Evolutionary conservation across 106 monocot species (phyloP), one percentile per base, ranked within the genome.

Genomic region (Vanilla planifolia): DNA sequence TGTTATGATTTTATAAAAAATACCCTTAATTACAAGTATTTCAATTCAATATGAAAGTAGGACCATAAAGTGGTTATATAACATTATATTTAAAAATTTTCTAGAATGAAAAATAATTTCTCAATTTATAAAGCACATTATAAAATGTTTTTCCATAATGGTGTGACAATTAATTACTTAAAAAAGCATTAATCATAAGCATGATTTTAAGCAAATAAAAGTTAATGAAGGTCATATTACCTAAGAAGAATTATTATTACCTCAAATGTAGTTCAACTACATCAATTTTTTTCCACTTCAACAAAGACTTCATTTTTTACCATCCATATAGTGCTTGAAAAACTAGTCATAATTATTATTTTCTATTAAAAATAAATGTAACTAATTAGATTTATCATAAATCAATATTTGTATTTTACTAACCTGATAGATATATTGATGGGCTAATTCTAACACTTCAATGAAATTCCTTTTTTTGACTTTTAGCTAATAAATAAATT

Each of bases 311-410:
- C 84, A 62, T 80, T 87, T 48, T 67, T 70, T 22, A 59, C 71
- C 43, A 87, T 72, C 96, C 91, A 98, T 25, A 91, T 86, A 52
- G 76, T 70, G 75, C 96, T 98, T 62, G 96, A 85, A 84, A 91
- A 98, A 62, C 96, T 98, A 39, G 61, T 61, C 35, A 73, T 4
- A 25, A 63, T 26, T 46, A 17, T 23, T 51, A 27, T 13, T 51
- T 27, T 9, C 26, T 50, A 42, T 6, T 20, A 16, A 1, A 19
- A 36, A 34, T 59, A 44, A 26, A n/a, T 22, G 57, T n/a, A 44
- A 37, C 26, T 27, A 46, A 27, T 25, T n/a, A n/a, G 15, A 48
- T 19, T 33, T 71, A 33, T 2, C 6, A 37, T 15, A 48, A 43
- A 5, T 26, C 41, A n/a, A 51, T 16, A 26, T 43, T 20, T 43